These are phyloP conservation scores for Stropharia rugosoannulata DNA, from an alignment of 768 basidiomycete genomes.

Conservation along the genomic window DNA sequence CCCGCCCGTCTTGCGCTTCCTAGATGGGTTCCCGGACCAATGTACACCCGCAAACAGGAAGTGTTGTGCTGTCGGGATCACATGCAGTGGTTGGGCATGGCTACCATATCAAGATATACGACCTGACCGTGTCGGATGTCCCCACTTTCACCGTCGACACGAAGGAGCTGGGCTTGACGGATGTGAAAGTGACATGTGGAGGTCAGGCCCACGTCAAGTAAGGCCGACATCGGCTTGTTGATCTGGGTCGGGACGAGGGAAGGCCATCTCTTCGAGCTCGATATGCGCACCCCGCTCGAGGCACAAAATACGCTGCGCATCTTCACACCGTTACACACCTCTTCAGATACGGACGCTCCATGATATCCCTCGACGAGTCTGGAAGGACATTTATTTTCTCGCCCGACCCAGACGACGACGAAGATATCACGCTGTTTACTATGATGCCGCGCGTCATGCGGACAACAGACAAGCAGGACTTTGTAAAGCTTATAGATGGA, in stretches of 20 bases:
- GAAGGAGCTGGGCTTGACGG: conserved; percentile 61
- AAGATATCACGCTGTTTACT: conserved; percentile 44
- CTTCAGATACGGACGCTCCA: conserved; percentile 64
- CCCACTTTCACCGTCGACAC: conserved; percentile 56
- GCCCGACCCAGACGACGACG: conserved; percentile 38
- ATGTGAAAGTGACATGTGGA: conserved; percentile 77
- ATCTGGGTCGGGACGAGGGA: conserved; percentile 93
- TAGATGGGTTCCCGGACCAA: conserved; percentile 42
- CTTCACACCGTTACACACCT: conserved; percentile 67
- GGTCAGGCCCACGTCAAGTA: conserved; percentile 54
- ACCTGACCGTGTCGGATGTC: conserved; percentile 46
- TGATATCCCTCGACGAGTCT: conserved; percentile 82
- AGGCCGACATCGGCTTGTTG: conserved; percentile 55
- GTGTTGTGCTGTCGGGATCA: conserved; percentile 55
- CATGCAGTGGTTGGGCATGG: conserved; percentile 55
- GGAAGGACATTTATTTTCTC: conserved; percentile 82
- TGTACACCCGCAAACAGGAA: conserved; percentile 57
- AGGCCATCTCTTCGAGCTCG: conserved; percentile 82
- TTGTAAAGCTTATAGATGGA: conserved; percentile 69
- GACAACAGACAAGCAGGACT: conserved; percentile 80
- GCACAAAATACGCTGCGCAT: conserved; percentile 63
- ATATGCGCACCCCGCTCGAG: conserved; percentile 58
- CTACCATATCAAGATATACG: conserved; percentile 64
- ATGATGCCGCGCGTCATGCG: conserved; percentile 60
- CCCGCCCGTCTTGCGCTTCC: conserved; percentile 40